Percentiles rank a stretch among this genome's conserved stretches.
Evolutionary conservation across 2,329 filamentous ascomycete genomes (phyloP).

Genomic region (Claviceps cyperi): DNA sequence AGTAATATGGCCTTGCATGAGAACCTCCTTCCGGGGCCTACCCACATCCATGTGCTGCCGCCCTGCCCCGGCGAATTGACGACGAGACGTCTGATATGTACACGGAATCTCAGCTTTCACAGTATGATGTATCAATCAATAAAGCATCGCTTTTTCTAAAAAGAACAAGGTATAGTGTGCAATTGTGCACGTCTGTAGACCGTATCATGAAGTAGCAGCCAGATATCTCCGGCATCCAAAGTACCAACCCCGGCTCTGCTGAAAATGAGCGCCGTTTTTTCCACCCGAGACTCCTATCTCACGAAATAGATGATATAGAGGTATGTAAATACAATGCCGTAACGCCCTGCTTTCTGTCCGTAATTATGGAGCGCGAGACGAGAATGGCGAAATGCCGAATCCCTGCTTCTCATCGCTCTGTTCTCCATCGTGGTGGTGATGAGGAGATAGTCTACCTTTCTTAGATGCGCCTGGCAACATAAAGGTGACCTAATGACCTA

Average conservation of each 20-base stretch:
- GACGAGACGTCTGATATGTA: too few relatives aligned
- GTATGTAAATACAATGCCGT: not conserved
- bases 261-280: not conserved
- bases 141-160: not conserved
- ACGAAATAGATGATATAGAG: not conserved
- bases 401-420: not conserved
- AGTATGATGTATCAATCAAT: not conserved
- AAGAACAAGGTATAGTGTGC: not conserved
- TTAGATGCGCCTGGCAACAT: not conserved
- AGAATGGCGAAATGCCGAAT: not conserved
- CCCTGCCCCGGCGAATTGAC: too few relatives aligned
- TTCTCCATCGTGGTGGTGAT: not conserved
- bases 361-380: not conserved
- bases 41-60: too few relatives aligned
- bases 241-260: not conserved
- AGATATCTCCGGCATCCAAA: not conserved
- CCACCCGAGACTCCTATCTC: too few relatives aligned
- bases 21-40: too few relatives aligned
- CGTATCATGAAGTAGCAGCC: not conserved
- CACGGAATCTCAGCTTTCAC: not conserved
- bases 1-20: too few relatives aligned
- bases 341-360: constrained; percentile 1
- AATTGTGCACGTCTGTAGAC: not conserved
- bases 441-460: too few relatives aligned
- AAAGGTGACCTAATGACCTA: not conserved